A percentile compares a stretch with the other conserved stretches of the same genome.
phyloP scores from a whole-genome alignment of 352 stramenopile species.

The Phytophthora sp. region DNA sequence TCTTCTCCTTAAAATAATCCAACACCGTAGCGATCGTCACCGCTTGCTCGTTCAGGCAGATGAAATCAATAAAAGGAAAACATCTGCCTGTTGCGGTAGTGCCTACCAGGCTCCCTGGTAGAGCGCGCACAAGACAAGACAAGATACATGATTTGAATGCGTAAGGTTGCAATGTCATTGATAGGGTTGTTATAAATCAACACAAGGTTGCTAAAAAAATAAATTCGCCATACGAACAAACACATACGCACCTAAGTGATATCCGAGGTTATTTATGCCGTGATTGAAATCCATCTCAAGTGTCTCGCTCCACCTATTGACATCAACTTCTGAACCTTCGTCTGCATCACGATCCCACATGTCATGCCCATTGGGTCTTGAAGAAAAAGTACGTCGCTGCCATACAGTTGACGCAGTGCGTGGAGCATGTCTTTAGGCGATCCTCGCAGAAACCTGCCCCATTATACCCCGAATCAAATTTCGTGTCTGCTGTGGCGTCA shows the following conservation, averaged over 20 bases:
- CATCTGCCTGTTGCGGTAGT: background rate
- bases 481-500: background rate
- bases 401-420: slow-evolving; percentile 16
- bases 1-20: background rate
- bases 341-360: slow-evolving; percentile 19
- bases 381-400: slow-evolving; percentile 18
- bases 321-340: slow-evolving; percentile 21
- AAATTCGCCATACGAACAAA: too few species aligned
- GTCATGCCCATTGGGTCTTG: slow-evolving; percentile 31
- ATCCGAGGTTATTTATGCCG: slow-evolving; percentile 32
- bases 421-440: slow-evolving; percentile 18
- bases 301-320: slow-evolving; percentile 26
- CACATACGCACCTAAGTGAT: slow-evolving; percentile 24
- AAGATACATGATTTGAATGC: too few species aligned
- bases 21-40: background rate
- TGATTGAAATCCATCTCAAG: slow-evolving; percentile 37
- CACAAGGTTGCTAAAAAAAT: too few species aligned
- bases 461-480: background rate
- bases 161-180: background rate
- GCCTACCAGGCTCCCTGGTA: background rate
- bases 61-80: background rate
- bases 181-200: background rate
- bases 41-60: background rate
- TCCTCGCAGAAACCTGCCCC: background rate
- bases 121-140: too few species aligned